Evolutionary conservation across 352 stramenopile genomes (phyloP).

Genomic region (Pythium sukuiense): DNA sequence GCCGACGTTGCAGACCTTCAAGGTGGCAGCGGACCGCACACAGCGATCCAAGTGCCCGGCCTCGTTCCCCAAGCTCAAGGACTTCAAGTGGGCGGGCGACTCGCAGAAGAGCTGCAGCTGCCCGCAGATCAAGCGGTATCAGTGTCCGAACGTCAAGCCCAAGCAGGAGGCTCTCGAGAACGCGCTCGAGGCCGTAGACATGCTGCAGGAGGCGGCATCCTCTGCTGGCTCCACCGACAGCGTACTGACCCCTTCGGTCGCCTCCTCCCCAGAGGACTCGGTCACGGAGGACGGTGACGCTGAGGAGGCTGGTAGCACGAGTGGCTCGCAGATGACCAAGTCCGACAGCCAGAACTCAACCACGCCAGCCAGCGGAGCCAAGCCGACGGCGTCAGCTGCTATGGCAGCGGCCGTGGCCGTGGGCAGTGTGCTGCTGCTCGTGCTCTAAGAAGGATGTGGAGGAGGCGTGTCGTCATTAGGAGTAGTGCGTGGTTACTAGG

Average conservation of each 20-base stretch:
- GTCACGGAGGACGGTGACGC: background rate
- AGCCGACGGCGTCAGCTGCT: background rate
- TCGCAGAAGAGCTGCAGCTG: conserved; percentile 24
- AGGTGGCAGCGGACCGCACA: conserved; percentile 17
- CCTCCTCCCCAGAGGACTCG: background rate
- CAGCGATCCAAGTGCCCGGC: conserved; percentile 24
- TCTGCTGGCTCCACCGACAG: background rate
- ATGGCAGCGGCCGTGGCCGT: no score
- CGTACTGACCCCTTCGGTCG: background rate
- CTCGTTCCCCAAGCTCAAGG: conserved; percentile 27
- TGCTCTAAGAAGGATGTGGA: background rate
- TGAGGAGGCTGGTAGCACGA: background rate
- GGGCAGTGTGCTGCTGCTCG: background rate
- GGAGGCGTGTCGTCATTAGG: no score
- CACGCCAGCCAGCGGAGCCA: background rate
- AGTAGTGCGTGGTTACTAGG: no score
- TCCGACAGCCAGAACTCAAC: background rate
- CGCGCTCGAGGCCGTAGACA: background rate
- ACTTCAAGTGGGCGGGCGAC: conserved; percentile 33
- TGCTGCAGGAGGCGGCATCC: background rate
- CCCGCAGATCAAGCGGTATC: conserved; percentile 28
- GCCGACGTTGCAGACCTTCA: conserved; percentile 33
- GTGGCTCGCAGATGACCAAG: background rate
- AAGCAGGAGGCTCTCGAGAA: background rate
- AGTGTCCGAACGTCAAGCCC: conserved; percentile 36